Percentiles rank a stretch among this genome's conserved stretches.
phyloP scores from a whole-genome alignment of 2,329 filamentous ascomycete genomes.

The Dothidotthia symphoricarpi region DNA sequence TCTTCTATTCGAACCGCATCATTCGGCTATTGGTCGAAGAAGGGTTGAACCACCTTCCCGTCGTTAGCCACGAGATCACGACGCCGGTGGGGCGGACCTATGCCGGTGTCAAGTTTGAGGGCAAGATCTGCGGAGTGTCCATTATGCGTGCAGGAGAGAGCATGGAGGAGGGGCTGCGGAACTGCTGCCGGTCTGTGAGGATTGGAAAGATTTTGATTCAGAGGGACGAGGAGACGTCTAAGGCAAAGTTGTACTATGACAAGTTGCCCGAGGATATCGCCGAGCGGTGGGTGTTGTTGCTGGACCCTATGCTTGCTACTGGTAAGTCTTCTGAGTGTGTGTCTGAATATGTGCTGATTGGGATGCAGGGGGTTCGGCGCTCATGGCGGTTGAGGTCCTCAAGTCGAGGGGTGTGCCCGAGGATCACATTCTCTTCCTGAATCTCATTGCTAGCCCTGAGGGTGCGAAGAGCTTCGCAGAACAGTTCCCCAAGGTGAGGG shows the following conservation, averaged over 20 bases:
- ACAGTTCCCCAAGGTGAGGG: conserved; percentile 82
- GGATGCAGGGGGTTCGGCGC: conserved; percentile 77
- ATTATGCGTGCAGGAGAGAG: conserved; percentile 98
- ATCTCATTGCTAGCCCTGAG: conserved; percentile 94
- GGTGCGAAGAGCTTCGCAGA: conserved; percentile 86
- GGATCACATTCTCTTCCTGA: conserved; percentile 92
- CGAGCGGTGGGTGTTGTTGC: conserved; percentile 84
- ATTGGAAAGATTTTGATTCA: conserved; percentile 99
- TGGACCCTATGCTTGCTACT: conserved; percentile 99
- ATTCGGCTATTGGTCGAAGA: conserved; percentile 96
- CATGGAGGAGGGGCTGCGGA: conserved; percentile 94
- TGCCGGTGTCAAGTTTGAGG: conserved; percentile 89
- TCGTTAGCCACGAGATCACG: conserved; percentile 82
- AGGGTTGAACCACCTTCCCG: conserved; percentile 92
- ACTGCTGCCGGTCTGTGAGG: conserved; percentile 95
- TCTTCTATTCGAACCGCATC: conserved; percentile 98
- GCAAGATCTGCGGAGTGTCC: conserved; percentile 96
- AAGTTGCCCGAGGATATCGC: conserved; percentile 94
- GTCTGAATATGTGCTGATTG: conserved; percentile 7
- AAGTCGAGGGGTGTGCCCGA: conserved; percentile 89
- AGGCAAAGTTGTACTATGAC: conserved; percentile 94
- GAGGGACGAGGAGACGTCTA: conserved; percentile 88
- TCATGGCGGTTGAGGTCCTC: conserved; percentile 93
- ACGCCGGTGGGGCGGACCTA: conserved; percentile 89
- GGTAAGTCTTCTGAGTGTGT: conserved; percentile 53